Base-by-base conservation (phyloP, 495 filamentous ascomycete genomes). In the Acidomyces sp. region DNA sequence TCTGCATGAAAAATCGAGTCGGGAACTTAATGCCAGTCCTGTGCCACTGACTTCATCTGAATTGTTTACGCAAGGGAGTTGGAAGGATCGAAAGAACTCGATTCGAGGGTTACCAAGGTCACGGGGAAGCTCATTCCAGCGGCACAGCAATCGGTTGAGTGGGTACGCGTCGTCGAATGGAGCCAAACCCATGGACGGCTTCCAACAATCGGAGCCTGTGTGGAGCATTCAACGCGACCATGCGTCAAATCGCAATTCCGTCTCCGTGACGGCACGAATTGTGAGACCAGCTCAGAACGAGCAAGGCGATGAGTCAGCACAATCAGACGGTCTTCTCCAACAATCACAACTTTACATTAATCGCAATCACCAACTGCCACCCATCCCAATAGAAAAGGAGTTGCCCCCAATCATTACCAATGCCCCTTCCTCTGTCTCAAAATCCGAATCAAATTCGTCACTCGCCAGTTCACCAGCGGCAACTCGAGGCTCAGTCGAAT, bases 251-350 rank as follows among this genome's bases (percentile, higher is more conserved):
- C 69, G 72, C 34, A 75, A 70, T 60, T 86, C 82, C 10, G 71
- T 90, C 7, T 84, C 85, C 24, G 83, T 90, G 6, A 85, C 80
- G 0, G 79, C 85, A 20, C 74, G 77, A 16, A 86, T 88, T 28
- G 60, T 88, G 21, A 71, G 82, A 20, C 41, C 42, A 20, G 35
- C 24, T 45, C 57, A 13, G 54, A 58, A 34, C 20, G 27, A n/a
- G n/a, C 27, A 9, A 25, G 30, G 38, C 51, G 45, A 17, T 49
- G 60, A 39, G 34, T 49, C 34, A 37, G 53, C 71, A 63, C 53
- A 62, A 46, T 49, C 64, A 33, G 61, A 72, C 16, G 60, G 55
- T 26, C 74, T 80, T 28, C 66, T 85, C 28, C 75, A 83, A 52
- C 71, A 78, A 48, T 85, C 80, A 23, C 77, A 72, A 0, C 57